A percentile compares a stretch with the other conserved stretches of the same genome.
Evolutionary conservation across 805 yeast genomes (phyloP).

Genomic region (Candida yuanshanica): DNA sequence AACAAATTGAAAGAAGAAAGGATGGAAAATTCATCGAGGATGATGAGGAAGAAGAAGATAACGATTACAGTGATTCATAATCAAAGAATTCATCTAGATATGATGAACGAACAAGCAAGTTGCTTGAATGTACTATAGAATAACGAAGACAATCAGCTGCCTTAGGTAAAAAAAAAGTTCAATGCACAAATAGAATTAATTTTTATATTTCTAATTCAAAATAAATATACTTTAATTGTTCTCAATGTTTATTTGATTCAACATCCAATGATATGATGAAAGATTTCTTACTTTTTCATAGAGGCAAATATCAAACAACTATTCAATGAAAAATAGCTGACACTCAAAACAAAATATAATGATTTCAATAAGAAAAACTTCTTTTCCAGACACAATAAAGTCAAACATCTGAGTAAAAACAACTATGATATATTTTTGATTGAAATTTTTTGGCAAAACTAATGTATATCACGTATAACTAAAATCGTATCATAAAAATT

Average conservation of each 20-base stretch:
- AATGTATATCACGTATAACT: neutral
- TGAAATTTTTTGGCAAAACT: neutral
- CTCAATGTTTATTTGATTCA: neutral
- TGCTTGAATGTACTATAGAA: neutral
- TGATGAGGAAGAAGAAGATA: constrained; percentile 24
- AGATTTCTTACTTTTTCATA: neutral
- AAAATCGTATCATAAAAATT: neutral
- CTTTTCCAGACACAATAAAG: no score
- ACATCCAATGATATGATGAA: no score
- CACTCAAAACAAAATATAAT: no score
- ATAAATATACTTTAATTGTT: neutral
- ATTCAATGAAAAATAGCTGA: no score
- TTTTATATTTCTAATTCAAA: neutral
- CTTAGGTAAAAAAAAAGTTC: neutral
- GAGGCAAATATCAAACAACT: neutral
- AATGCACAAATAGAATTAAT: neutral
- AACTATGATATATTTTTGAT: neutral
- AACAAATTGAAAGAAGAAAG: constrained; percentile 10
- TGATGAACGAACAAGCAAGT: constrained; percentile 1
- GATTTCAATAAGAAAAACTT: no score
- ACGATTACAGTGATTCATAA: constrained; percentile 20
- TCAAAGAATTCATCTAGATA: neutral
- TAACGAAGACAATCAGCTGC: no score
- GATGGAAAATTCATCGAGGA: constrained; percentile 19
- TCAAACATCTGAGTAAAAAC: no score